Conservation (phyloP, 345 rosid species). For the Sapria himalayana region DNA sequence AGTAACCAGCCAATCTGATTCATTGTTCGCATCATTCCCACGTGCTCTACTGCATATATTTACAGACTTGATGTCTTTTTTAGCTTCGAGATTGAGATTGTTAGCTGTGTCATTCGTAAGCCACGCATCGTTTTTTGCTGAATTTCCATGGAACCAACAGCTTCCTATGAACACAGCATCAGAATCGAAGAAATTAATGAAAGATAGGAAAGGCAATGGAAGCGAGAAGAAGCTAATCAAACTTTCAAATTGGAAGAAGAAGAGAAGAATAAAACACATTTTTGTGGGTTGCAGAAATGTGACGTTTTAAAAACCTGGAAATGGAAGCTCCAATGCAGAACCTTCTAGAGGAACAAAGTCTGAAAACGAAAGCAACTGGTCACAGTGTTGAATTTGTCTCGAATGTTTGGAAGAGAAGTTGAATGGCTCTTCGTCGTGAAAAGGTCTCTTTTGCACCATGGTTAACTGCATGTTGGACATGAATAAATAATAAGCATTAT, state of each 20-base stretch:
- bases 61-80: constrained; percentile 13
- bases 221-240: background rate
- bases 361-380: constrained; percentile 8
- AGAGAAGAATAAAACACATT: too few species aligned
- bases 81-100: too few species aligned
- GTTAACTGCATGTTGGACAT: constrained; percentile 4
- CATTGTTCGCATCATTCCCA: constrained; percentile 16
- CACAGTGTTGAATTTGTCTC: constrained; percentile 16
- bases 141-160: constrained; percentile 8
- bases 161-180: constrained; percentile 1
- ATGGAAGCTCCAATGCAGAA: constrained; percentile 1
- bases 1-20: too few species aligned
- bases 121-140: too few species aligned
- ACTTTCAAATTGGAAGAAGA: background rate
- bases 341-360: constrained; percentile 8
- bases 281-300: constrained; percentile 1
- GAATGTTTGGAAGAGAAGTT: constrained; percentile 24
- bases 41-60: constrained; percentile 15
- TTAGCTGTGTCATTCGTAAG: too few species aligned
- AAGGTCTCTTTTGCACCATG: constrained; percentile 39
- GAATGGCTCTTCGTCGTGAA: constrained; percentile 19
- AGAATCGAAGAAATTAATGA: background rate
- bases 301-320: constrained; percentile 19
- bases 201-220: background rate
- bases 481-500: too few species aligned